Evolutionary conservation across 805 yeast species (phyloP).

Genomic region (Wickerhamiella siamensis): DNA sequence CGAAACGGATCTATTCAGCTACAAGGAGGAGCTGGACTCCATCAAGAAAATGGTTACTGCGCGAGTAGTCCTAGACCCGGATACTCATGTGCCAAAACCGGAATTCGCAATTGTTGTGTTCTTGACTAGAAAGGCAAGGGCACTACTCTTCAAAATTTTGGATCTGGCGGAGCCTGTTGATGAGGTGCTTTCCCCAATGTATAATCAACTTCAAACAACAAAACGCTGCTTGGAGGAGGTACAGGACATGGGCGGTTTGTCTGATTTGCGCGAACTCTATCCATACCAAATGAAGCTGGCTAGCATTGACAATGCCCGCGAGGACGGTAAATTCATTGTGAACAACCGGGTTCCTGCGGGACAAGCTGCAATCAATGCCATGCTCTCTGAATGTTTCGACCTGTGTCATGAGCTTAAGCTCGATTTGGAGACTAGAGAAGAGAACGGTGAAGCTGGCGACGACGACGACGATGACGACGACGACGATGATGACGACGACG

Average conservation of each 20-base stretch:
- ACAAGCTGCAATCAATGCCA: conserved; percentile 85
- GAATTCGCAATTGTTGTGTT: conserved; percentile 31
- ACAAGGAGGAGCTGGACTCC: conserved; percentile 56
- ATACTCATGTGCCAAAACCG: neutral
- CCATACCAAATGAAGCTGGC: conserved; percentile 94
- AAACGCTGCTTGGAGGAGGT: conserved; percentile 80
- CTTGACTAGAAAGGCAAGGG: conserved; percentile 77
- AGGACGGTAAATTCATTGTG: conserved; percentile 83
- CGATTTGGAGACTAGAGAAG: conserved; percentile 17
- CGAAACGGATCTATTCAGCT: conserved; percentile 81
- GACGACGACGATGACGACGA: conserved; percentile 9
- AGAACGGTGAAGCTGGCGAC: conserved; percentile 9
- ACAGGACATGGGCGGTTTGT: conserved; percentile 83
- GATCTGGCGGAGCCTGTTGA: conserved; percentile 93
- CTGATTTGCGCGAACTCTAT: conserved; percentile 74
- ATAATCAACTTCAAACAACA: conserved; percentile 85
- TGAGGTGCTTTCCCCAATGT: conserved; percentile 84
- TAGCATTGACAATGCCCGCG: conserved; percentile 70
- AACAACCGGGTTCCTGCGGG: conserved; percentile 93
- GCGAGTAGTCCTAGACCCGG: neutral
- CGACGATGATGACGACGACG: neutral
- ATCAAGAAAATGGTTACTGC: conserved; percentile 44
- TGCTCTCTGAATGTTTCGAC: conserved; percentile 89
- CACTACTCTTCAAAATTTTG: conserved; percentile 72
- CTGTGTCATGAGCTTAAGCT: conserved; percentile 75